Base-by-base conservation (phyloP, 768 basidiomycete species). In the Pulveroboletus sp. region DNA sequence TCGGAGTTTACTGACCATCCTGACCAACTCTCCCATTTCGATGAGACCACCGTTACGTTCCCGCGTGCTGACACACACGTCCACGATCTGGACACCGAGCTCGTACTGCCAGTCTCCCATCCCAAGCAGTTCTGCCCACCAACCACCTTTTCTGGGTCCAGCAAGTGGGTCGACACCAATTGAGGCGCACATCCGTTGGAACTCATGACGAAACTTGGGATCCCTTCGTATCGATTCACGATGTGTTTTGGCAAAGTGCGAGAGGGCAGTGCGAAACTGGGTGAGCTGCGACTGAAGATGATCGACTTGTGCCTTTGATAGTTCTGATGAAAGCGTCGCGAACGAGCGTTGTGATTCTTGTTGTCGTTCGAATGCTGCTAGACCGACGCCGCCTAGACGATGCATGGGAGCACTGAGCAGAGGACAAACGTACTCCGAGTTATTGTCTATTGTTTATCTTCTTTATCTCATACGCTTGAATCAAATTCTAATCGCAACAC, bases 91-190 rank as follows among this genome's bases (percentile, higher is more conserved):
- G 35, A 97, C 92, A 9, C 93, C 92, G 6, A 98, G 80, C 62
- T 96, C 94, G 64, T 91, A 89, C 60, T 93, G 88, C 92, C 93
- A 98, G 65, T 98, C 96, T 14, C 91, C 85, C 47, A 96, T 69
- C 8, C 85, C 86, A 32, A 93, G 78, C 61, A 93, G 72, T 64
- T 94, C 93, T 3, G 86, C 85, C 91, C 93, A 96, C 82, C 90
- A 89, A 2, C 92, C 91, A 33, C 89, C 89, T 60, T 83, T 83
- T 37, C 86, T 73, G 1, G 89, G 87, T 0, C 91, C 92, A 2
- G 89, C 86, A 18, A 97, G 80, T 2, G 95, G 94, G 66, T 98
- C 96, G 21, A 99, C 92, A 30, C 93, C 93, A 49, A 99, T 89
- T 14, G 86, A 84, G 2, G 87, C 80, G 65, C 96, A 99, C 92